Evolutionary conservation across 176 grass and related monocot species (phyloP), one percentile per base, ranked within the genome.

Genomic region (Juncus effusus): DNA sequence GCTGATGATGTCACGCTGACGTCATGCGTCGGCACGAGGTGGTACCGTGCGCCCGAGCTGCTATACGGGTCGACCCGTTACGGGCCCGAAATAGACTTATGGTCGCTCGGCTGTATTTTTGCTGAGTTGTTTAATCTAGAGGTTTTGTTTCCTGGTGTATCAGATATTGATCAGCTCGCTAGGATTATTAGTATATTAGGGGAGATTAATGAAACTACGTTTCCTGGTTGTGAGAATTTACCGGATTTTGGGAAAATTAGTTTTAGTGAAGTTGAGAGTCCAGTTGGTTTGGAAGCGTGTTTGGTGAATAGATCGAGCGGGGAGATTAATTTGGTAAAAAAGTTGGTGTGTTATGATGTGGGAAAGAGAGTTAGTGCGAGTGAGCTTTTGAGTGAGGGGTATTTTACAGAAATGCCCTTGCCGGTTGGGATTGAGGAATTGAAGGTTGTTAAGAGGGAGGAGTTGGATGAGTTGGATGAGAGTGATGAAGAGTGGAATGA

Each of bases 121-220:
- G 93, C 80, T 3, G 93, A 97, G 64, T 73, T 97, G 51, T 16
- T 88, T 35, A 89, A 56, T 64, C 72, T 86, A 38, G 85, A 86
- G 62, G 74, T 87, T 61, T 59, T 89, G 40, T 91, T 97, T 72
- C 80, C 79, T 37, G 93, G 93, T n/a, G 69, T 69, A 42, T 86
- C 93, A 0, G 93, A 97, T 78, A 86, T 97, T n/a, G 88, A 92
- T 74, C 88, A 97, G 77, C 81, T 92, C 50, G 79, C 85, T 79
- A 91, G 78, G 78, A 97, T 97, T 38, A 91, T 97, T 55, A 79
- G 69, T 35, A 61, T 89, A 13, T 78, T 89, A 49, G 93, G 88
- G 12, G 76, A 92, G 50, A 81, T 97, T 13, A 89, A 75, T 36
- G 88, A 91, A 39, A 79, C 88, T 16, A 89, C 77, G 10, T 97